Evolutionary conservation across 164 flowering plant genomes (phyloP), one percentile per base, ranked within the genome.

Genomic region (Paratinospora sagittata): DNA sequence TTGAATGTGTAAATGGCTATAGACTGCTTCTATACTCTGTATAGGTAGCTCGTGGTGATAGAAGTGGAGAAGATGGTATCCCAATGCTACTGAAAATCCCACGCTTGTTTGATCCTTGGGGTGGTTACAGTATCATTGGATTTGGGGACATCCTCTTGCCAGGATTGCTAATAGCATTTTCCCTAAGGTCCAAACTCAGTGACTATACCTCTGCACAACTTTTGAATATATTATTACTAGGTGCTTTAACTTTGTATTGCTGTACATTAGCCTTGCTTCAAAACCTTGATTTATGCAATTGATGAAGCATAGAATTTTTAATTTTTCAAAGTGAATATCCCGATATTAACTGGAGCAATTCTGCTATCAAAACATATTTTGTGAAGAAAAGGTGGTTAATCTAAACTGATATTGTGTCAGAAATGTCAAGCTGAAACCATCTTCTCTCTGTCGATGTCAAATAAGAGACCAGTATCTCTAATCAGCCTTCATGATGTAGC

Each of bases 51-150:
- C 96, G 97, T 34, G 99, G 98, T 78, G 99, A 88, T 78, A 87
- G 73, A 68, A 91, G 97, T 83, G 97, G 98, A 69, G 98, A 92
- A 73, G 99, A 92, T 81, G 97, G 97, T 36, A 91, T 96, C 36
- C 99, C 99, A 19, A 96, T 96, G 99, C 80, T 96, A 33, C 76
- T 96, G 72, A 96, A 92, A 77, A 91, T 96, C 71, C 99, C 99
- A 19, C 86, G 99, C 19, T 81, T 96, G 89, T 91, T 85, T 30
- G 34, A 30, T 30, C 34, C 34, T 30, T 30, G 34, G 34, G 34
- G 34, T 30, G 34, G 34, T 30, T 93, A 85, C 80, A 92, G 97
- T 75, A 87, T 96, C 75, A 96, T 96, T 27, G 99, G 99, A 33
- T 96, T 96, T 81, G 99, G 98, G 43, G 99, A 96, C 80, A 96